Base-by-base conservation (phyloP, 202 grass and related monocot genomes). In the Saccharum hybrid region DNA sequence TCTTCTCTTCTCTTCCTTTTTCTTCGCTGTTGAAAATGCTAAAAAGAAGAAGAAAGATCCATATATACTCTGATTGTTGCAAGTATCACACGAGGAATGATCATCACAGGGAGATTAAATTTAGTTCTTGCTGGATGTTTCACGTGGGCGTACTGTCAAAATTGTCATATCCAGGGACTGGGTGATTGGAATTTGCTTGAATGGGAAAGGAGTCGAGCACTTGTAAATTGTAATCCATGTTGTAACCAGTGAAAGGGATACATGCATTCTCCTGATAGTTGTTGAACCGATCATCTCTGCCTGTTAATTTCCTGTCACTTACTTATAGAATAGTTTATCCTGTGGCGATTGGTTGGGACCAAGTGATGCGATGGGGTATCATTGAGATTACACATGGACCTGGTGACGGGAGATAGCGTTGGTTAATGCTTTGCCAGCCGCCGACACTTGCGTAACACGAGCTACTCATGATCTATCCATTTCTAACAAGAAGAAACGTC, bases 61-160 rank as follows among this genome's bases (percentile, higher is more conserved):
- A 62, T 22, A 60, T 10, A 63, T 94, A 87, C 86, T 90, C 87
- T 56, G 52, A 33, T 62, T 43, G 74, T 75, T 56, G 51, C 63
- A 75, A 77, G 78, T 75, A 76, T 88, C 82, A 90, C 69, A 74
- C 48, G 81, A 82, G 75, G 39, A 63, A 78, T 34, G 82, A 60
- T 60, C 36, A 77, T 85, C 77, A 76, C 46, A 74, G 19, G 61
- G 60, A 81, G 78, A 68, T 84, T 71, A 57, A 6, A 63, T 41
- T 76, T 77, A 26, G 45, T 34, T 68, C 26, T 10, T 56, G 40
- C 74, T 79, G 23, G 34, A 45, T 61, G 75, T 70, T 6, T 83
- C 39, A 56, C 63, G 39, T 87, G 26, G 37, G 26, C 40, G 52
- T 84, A 15, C 31, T 73, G 74, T 75, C 60, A 61, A 41, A 63